Conservation (phyloP, 2,329 filamentous ascomycete species). For the Cercospora zeae-maydis region DNA sequence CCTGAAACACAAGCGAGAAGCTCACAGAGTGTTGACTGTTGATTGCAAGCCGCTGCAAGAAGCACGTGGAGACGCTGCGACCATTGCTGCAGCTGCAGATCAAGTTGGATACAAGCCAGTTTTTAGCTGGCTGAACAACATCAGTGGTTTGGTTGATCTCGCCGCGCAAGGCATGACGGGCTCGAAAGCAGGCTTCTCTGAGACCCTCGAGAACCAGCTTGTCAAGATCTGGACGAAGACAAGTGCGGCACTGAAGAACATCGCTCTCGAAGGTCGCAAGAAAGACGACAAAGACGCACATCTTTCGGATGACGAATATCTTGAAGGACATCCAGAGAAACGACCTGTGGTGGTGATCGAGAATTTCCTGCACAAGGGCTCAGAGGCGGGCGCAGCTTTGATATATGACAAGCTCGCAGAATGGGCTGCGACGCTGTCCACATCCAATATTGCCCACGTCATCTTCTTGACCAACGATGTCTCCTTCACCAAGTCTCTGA, state of each 20-base stretch:
- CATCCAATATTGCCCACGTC: constrained; percentile 86
- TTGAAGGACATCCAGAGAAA: constrained; percentile 82
- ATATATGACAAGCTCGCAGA: constrained; percentile 62
- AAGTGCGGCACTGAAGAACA: constrained; percentile 70
- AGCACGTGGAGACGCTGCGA: constrained; percentile 79
- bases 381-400: constrained; percentile 41
- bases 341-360: constrained; percentile 84
- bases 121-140: constrained; percentile 93
- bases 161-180: constrained; percentile 92
- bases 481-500: constrained; percentile 80
- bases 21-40: constrained; percentile 74
- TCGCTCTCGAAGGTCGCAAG: constrained; percentile 66
- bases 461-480: constrained; percentile 90
- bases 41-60: constrained; percentile 94
- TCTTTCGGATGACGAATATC: constrained; percentile 77
- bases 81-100: constrained; percentile 73
- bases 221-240: constrained; percentile 87
- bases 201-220: constrained; percentile 84
- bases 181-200: constrained; percentile 89
- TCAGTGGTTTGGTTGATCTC: constrained; percentile 87
- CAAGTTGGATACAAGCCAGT: constrained; percentile 89
- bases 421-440: constrained; percentile 80
- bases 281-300: constrained; percentile 70
- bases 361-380: constrained; percentile 79
- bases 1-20: constrained; percentile 56